A percentile compares a stretch with the other conserved stretches of the same genome.
Conservation (phyloP, 2,329 filamentous ascomycete species). For the Lachnellula willkommii region DNA sequence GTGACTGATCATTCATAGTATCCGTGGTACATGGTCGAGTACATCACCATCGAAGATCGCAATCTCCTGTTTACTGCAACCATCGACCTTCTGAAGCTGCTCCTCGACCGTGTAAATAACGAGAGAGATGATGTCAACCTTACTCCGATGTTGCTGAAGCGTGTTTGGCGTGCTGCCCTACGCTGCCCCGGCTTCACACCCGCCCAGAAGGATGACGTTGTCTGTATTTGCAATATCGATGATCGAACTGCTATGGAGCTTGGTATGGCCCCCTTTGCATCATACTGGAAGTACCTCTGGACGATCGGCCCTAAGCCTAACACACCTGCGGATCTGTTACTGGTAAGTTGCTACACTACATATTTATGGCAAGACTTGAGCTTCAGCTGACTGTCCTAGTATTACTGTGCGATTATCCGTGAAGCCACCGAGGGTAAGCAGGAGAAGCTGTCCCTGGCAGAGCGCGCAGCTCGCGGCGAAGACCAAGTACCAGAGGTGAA, state of each 20-base stretch:
- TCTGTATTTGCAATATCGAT: slow-evolving; percentile 37
- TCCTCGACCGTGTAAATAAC: slow-evolving; percentile 40
- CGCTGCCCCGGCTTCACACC: slow-evolving; percentile 56
- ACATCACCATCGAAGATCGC: slow-evolving; percentile 55
- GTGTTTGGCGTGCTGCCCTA: slow-evolving; percentile 48
- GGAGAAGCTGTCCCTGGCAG: slow-evolving; percentile 36
- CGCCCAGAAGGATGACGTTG: slow-evolving; percentile 56
- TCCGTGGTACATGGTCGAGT: slow-evolving; percentile 54
- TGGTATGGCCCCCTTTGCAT: slow-evolving; percentile 44
- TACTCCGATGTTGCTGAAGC: slow-evolving; percentile 48
- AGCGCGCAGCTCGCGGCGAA: slow-evolving; percentile 33
- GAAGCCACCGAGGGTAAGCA: slow-evolving; percentile 44
- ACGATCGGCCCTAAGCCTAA: slow-evolving; percentile 46
- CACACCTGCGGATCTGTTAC: slow-evolving; percentile 47
- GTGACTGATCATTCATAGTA: slow-evolving; percentile 37
- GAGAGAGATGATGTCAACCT: slow-evolving; percentile 40
- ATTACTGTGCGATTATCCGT: slow-evolving; percentile 52
- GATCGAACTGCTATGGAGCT: slow-evolving; percentile 34
- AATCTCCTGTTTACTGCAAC: slow-evolving; percentile 48
- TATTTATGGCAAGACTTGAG: neutral
- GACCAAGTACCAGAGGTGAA: slow-evolving; percentile 5
- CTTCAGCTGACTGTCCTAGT: slow-evolving; percentile 36
- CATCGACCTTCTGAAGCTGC: slow-evolving; percentile 42
- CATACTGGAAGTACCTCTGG: slow-evolving; percentile 49
- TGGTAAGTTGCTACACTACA: slow-evolving; percentile 39